A percentile compares a stretch with the other conserved stretches of the same genome.
Conservation (phyloP, 257 asterid genomes). For the Fraxinus quadrangulata region DNA sequence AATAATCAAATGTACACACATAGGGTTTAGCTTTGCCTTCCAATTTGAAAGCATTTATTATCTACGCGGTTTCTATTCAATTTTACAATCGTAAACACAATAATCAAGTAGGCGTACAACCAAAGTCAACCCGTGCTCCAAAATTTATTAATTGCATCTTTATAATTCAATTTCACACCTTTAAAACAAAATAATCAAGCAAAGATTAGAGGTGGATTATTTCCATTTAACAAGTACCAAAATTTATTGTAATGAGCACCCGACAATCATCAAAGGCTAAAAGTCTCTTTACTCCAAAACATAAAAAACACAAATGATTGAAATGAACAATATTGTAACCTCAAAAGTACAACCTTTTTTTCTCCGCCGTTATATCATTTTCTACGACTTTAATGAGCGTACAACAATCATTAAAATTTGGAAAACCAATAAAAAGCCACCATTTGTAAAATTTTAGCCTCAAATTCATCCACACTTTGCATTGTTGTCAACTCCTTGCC, state of each 20-base stretch:
- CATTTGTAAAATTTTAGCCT: background rate
- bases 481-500: background rate
- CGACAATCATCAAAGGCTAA: background rate
- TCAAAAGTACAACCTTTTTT: background rate
- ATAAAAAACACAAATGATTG: background rate
- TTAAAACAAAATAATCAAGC: background rate
- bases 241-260: background rate
- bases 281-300: background rate
- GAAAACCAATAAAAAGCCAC: background rate
- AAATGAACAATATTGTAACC: background rate
- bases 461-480: background rate
- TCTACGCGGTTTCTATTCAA: no score
- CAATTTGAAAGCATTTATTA: no score
- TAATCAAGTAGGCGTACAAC: no score
- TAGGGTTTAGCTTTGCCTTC: no score
- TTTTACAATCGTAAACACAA: background rate
- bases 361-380: background rate
- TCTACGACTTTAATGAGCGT: background rate
- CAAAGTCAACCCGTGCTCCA: no score
- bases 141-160: no score
- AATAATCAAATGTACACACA: no score
- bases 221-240: background rate
- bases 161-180: no score
- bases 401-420: background rate
- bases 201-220: no score